Conservation (phyloP, 148 eudicot species). For the Rhododendron simsii region DNA sequence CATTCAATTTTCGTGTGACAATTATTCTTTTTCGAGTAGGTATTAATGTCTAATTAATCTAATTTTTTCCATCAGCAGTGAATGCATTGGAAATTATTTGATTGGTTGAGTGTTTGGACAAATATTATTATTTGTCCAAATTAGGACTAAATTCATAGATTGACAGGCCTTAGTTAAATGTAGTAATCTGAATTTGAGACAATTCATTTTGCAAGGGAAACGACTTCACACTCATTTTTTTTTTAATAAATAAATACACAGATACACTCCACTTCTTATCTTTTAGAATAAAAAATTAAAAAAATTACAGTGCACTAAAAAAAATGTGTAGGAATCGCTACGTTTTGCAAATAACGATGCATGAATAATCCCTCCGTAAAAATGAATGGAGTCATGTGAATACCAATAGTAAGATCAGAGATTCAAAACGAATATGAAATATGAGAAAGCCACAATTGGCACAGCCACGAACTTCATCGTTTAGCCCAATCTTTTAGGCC, state of each 20-base stretch:
- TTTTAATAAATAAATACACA: too few species aligned
- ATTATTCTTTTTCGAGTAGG: not conserved
- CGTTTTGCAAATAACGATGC: too few species aligned
- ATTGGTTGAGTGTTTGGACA: not conserved
- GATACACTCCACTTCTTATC: too few species aligned
- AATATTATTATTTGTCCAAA: not conserved
- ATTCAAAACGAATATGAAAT: not conserved
- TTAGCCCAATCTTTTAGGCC: not conserved
- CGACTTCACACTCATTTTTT: too few species aligned
- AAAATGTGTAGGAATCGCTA: too few species aligned
- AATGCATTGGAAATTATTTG: not conserved
- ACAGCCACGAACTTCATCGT: not conserved
- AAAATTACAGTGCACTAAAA: too few species aligned
- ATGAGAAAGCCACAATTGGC: not conserved
- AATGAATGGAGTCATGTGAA: not conserved
- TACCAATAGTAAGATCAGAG: not conserved
- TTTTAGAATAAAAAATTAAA: too few species aligned
- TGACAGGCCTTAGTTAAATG: not conserved
- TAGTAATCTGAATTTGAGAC: not conserved
- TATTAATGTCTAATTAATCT: not conserved
- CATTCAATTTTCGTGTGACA: not conserved
- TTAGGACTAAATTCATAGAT: not conserved
- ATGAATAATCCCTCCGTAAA: too few species aligned
- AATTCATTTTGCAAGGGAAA: too few species aligned
- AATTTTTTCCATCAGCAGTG: not conserved